phyloP scores from a whole-genome alignment of 495 filamentous ascomycete species.

The Penicillium salamii region DNA sequence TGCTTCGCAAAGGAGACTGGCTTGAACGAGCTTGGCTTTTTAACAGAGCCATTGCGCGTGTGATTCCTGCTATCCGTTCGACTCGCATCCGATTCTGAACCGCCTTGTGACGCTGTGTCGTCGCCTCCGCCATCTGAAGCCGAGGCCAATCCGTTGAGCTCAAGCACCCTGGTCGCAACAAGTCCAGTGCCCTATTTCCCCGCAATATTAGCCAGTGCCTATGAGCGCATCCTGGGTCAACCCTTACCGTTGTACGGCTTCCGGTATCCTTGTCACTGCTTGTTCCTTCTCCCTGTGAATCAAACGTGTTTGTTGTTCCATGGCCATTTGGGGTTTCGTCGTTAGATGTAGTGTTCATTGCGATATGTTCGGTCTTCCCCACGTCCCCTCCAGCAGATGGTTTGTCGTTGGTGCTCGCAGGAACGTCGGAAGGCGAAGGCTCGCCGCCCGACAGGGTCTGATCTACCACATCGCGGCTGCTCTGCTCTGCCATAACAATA shows the following conservation, averaged over 20 bases:
- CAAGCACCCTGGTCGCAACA: conserved; percentile 42
- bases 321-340: conserved; percentile 28
- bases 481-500: conserved; percentile 82
- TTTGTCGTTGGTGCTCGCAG: conserved; percentile 60
- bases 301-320: conserved; percentile 21
- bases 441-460: conserved; percentile 73
- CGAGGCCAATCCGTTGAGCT: conserved; percentile 43
- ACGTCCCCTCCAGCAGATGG: conserved; percentile 55
- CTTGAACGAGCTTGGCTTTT: conserved; percentile 88
- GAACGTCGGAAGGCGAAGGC: conserved; percentile 67
- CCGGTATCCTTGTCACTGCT: conserved; percentile 31
- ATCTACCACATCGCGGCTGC: conserved; percentile 74
- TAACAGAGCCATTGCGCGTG: conserved; percentile 66
- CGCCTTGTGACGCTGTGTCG: conserved; percentile 44
- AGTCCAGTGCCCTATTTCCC: conserved; percentile 34
- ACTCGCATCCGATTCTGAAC: conserved; percentile 49
- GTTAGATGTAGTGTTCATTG: conserved; percentile 23
- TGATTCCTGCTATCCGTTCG: conserved; percentile 58
- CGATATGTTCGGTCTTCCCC: conserved; percentile 45
- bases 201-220: conserved; percentile 24
- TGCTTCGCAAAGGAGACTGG: conserved; percentile 82
- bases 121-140: conserved; percentile 45
- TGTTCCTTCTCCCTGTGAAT: conserved; percentile 18
- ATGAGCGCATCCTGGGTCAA: not conserved
- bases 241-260: conserved; percentile 32